Base-by-base conservation (phyloP, 2,329 filamentous ascomycete genomes). In the Fusarium mexicanum region DNA sequence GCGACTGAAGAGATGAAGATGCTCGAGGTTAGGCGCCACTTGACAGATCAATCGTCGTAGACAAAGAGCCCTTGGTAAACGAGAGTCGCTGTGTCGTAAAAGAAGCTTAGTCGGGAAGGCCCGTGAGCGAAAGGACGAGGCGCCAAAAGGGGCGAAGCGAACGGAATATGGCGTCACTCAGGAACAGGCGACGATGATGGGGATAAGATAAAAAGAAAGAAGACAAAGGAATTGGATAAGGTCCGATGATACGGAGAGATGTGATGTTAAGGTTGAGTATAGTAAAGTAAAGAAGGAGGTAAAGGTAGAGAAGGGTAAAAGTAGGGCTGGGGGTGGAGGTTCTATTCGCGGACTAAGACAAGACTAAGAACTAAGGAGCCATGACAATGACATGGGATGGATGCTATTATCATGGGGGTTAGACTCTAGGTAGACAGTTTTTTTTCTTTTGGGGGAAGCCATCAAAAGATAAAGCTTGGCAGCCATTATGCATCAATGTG, bases 261-360 rank as follows among this genome's bases (percentile, higher is more conserved):
- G 13, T 17, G 37, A 40, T 26, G 48, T 50, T 44, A 48, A 47
- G 51, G 35, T 47, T 48, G 20, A 48, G 38, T 40, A 38, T 44
- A 31, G 38, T 44, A 40, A 33, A 40, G 40, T 41, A 46, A 40
- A 35, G 38, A 35, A 40, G 62, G 55, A 68, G 64, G 38, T 26
- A 41, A 41, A 41, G 29, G 41, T 29, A 47, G 53, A 58, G 46
- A 64, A 58, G 48, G 65, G 41, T 70, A 69, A 70, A 69, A 65
- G 72, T 75, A 73, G 73, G 66, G 73, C 73, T 71, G 73, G 72
- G 64, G 67, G 72, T 67, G 72, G 61, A 69, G 72, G 72, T 59
- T 68, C 64, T 69, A 64, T 69, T 60, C 55, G 41, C 46, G 41
- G 47, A 68, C 55, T 68, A 68, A 59, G 54, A 43, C 37, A 44